These are phyloP conservation scores for Phytophthora tentaculata DNA, from an alignment of 352 stramenopile genomes.

Conservation along the genomic window DNA sequence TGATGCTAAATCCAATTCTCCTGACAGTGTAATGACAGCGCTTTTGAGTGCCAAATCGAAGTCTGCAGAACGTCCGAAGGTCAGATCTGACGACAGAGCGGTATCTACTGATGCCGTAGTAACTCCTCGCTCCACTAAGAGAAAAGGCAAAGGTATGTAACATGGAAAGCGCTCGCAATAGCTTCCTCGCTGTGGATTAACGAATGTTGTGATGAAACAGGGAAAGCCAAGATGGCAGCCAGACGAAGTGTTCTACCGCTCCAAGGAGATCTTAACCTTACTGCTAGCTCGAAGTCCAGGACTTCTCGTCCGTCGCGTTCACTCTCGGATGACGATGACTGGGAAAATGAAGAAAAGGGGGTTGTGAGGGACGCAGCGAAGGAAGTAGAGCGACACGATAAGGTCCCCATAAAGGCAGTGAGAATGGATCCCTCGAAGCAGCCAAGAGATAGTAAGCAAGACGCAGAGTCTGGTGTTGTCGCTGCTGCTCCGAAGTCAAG, in stretches of 20 bases:
- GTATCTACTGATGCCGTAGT: not conserved
- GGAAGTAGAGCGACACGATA: not conserved
- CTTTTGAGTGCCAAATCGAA: not conserved
- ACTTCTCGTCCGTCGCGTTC: not conserved
- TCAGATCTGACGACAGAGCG: not conserved
- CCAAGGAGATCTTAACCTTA: conserved; percentile 10
- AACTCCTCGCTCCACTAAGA: not conserved
- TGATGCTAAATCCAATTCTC: not conserved
- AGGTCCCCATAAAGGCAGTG: not conserved
- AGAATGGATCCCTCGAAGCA: not conserved
- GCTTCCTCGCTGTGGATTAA: too few species aligned
- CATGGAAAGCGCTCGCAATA: not conserved
- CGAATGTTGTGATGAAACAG: conserved; percentile 6
- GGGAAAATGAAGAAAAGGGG: conserved; percentile 29
- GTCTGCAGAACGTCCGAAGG: not conserved
- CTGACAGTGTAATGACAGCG: not conserved
- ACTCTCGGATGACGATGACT: conserved; percentile 14
- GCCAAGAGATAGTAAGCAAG: not conserved
- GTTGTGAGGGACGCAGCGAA: conserved; percentile 8
- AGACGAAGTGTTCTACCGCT: conserved; percentile 18
- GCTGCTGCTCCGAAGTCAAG: not conserved
- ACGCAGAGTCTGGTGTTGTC: not conserved
- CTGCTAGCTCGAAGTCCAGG: conserved; percentile 10
- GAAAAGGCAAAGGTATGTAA: conserved; percentile 15
- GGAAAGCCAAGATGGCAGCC: conserved; percentile 8